phyloP scores from a whole-genome alignment of 2,329 filamentous ascomycete species.

The Capronia epimyces region DNA sequence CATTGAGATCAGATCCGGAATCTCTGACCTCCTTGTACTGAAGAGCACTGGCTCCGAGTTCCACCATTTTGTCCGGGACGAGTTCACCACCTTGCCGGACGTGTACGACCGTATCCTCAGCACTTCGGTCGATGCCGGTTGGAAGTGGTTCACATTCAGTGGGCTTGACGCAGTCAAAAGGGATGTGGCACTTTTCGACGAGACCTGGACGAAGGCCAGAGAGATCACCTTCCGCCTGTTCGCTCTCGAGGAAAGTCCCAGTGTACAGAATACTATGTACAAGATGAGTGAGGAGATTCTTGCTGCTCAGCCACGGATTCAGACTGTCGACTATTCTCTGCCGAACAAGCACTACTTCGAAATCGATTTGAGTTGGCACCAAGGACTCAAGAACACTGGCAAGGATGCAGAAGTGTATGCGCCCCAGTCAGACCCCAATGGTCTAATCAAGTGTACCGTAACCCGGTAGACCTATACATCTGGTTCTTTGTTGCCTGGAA shows the following conservation, averaged over 20 bases:
- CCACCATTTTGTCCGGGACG: constrained; percentile 87
- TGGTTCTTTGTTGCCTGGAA: neutral
- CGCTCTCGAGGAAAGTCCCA: constrained; percentile 82
- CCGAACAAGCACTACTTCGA: constrained; percentile 99
- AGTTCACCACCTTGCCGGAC: constrained; percentile 85
- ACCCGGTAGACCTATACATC: constrained; percentile 28
- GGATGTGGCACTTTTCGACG: constrained; percentile 64
- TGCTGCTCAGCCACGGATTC: constrained; percentile 63
- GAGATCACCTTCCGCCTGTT: constrained; percentile 87
- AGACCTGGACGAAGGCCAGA: constrained; percentile 70
- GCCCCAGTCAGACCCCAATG: constrained; percentile 87
- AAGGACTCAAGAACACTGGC: constrained; percentile 89
- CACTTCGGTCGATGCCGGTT: constrained; percentile 81
- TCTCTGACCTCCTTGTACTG: constrained; percentile 77
- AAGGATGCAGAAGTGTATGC: constrained; percentile 93
- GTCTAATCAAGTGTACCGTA: constrained; percentile 91
- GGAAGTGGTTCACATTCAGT: constrained; percentile 74
- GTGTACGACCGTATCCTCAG: constrained; percentile 93
- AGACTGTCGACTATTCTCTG: constrained; percentile 71
- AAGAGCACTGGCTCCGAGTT: constrained; percentile 97
- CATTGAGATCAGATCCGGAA: constrained; percentile 69
- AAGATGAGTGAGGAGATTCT: constrained; percentile 93
- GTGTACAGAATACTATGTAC: constrained; percentile 97
- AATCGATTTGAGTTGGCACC: constrained; percentile 95
- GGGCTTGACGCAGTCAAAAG: constrained; percentile 62